A percentile compares a stretch with the other conserved stretches of the same genome.
Evolutionary conservation across 352 stramenopile genomes (phyloP).

Genomic region (Globisporangium spinosum): DNA sequence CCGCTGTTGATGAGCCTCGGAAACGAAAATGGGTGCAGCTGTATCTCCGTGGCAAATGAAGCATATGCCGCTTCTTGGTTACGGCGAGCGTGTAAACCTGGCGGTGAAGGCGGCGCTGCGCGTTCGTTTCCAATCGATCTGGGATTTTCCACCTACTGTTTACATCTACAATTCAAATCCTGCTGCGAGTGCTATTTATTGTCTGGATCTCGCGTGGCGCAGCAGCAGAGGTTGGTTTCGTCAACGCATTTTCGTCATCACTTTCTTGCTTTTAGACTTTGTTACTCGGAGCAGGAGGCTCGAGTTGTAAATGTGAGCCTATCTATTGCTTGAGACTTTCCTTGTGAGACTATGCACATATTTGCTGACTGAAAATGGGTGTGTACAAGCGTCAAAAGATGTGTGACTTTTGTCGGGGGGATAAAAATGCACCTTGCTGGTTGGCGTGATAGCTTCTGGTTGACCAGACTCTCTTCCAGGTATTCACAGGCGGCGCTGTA

Average conservation of each 20-base stretch:
- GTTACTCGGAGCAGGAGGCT: too few species aligned
- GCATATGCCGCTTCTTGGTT: too few species aligned
- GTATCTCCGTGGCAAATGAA: too few species aligned
- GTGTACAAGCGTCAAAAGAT: background rate
- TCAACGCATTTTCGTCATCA: background rate
- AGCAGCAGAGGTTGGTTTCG: background rate
- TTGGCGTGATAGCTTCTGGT: background rate
- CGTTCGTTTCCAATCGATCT: too few species aligned
- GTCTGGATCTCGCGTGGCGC: background rate
- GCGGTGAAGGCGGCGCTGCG: too few species aligned
- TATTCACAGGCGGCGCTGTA: too few species aligned
- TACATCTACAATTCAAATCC: background rate
- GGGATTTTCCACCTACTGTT: too few species aligned
- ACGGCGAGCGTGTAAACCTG: too few species aligned
- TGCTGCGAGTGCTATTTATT: background rate
- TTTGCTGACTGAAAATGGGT: background rate
- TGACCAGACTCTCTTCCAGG: background rate
- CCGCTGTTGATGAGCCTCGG: too few species aligned
- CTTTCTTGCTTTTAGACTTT: background rate
- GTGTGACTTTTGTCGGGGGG: background rate
- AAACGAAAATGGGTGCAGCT: too few species aligned
- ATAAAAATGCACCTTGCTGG: background rate
- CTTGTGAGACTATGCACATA: background rate
- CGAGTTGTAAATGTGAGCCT: too few species aligned
- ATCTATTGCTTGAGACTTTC: background rate